phyloP scores from a whole-genome alignment of 2,329 filamentous ascomycete genomes.

The Aspergillus costaricaensis region DNA sequence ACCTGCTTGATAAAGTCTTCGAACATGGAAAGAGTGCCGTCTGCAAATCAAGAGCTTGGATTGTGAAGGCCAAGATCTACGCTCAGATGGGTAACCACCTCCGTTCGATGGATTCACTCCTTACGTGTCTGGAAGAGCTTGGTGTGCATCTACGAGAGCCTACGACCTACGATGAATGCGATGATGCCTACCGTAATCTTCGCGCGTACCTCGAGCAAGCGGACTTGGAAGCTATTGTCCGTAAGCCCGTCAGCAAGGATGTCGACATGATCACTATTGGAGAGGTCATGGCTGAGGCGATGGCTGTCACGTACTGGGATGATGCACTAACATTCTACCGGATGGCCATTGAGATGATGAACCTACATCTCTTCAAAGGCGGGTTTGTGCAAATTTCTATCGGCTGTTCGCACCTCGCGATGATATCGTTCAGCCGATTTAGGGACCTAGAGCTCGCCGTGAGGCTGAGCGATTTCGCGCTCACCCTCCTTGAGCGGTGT shows the following conservation, averaged over 20 bases:
- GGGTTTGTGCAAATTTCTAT: slow-evolving; percentile 60
- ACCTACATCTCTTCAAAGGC: slow-evolving; percentile 56
- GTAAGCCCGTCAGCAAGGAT: slow-evolving; percentile 46
- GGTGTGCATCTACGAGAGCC: slow-evolving; percentile 66
- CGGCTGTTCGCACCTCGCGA: slow-evolving; percentile 60
- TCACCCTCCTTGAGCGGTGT: slow-evolving; percentile 55
- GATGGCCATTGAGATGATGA: slow-evolving; percentile 59
- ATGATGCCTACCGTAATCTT: slow-evolving; percentile 68
- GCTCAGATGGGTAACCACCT: slow-evolving; percentile 71
- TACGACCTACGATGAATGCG: slow-evolving; percentile 74
- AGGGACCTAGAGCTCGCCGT: slow-evolving; percentile 58
- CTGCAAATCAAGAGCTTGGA: slow-evolving; percentile 81
- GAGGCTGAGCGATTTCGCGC: slow-evolving; percentile 56
- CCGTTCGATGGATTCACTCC: slow-evolving; percentile 69
- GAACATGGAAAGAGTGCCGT: slow-evolving; percentile 68
- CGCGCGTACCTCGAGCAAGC: slow-evolving; percentile 61
- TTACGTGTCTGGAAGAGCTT: slow-evolving; percentile 69
- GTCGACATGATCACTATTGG: slow-evolving; percentile 49
- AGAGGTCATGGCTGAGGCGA: slow-evolving; percentile 59
- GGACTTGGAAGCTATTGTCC: slow-evolving; percentile 48
- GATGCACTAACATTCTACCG: slow-evolving; percentile 62
- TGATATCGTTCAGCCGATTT: slow-evolving; percentile 59
- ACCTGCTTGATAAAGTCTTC: slow-evolving; percentile 71
- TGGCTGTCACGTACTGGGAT: slow-evolving; percentile 62
- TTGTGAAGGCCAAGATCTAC: slow-evolving; percentile 77